Base-by-base conservation (phyloP, 345 rosid genomes). In the Citrus trifoliata region DNA sequence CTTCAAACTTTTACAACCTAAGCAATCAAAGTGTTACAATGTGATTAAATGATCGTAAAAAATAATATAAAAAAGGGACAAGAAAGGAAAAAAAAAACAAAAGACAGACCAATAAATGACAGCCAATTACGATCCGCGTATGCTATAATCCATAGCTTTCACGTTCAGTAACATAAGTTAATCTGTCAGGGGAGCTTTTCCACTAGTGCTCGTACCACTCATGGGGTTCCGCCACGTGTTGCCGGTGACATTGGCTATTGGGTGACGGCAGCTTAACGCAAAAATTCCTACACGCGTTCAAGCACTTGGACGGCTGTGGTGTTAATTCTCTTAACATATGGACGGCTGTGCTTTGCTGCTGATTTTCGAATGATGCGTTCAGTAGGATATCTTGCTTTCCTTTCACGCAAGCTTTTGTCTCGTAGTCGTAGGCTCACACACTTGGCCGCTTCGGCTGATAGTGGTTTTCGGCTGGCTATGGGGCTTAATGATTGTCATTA, bases 171-270 rank as follows among this genome's bases (percentile, higher is more conserved):
- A 5, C 6, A 4, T 30, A 2, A 12, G 37, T 38, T 30, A 33
- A 2, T 2, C 19, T 75, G 84, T 78, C 55, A 76, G 71, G 22
- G 40, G 21, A 64, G 48, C 75, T 10, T 60, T 42, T 56, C 59
- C 14, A 3, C n/a, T 13, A 40, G 33, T 38, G 74, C 73, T 28
- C 14, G 28, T 35, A 42, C 28, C 71, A 73, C 78, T 80, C 68
- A 33, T 79, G 83, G 86, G 86, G 85, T 70, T 37, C 65, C 42
- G 83, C 86, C 89, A 84, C 89, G 86, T 80, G 75, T 68, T 37
- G 16, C 30, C 58, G 19, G 71, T 73, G 78, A 48, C 46, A 65
- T 72, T 84, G 68, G 80, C 78, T 21, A 58, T 2, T 21, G 37
- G 73, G 65, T 78, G 73, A 80, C 78, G 81, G 86, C 40, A 74